Evolutionary conservation across 495 filamentous ascomycete genomes (phyloP).

Genomic region (Daldinia vernicosa): DNA sequence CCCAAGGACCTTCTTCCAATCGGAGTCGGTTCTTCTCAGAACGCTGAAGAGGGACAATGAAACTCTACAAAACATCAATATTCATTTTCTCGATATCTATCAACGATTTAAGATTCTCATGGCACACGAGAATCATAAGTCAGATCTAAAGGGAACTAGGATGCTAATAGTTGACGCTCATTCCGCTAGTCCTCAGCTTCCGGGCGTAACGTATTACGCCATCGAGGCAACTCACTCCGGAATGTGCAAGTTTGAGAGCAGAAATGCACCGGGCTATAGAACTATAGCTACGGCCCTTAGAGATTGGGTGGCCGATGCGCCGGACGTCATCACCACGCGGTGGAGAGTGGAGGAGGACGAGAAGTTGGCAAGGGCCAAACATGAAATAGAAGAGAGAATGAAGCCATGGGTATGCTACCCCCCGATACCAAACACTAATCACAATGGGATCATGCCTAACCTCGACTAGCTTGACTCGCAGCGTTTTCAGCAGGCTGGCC

Average conservation of each 20-base stretch:
- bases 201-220: conserved; percentile 77
- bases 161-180: conserved; percentile 73
- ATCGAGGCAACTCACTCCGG: conserved; percentile 86
- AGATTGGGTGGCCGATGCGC: conserved; percentile 71
- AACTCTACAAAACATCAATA: conserved; percentile 81
- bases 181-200: conserved; percentile 77
- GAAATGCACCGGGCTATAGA: conserved; percentile 75
- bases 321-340: conserved; percentile 62
- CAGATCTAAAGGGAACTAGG: conserved; percentile 69
- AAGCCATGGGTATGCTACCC: conserved; percentile 52
- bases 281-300: conserved; percentile 75
- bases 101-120: conserved; percentile 73
- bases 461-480: conserved; percentile 40
- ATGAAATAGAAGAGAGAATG: conserved; percentile 55
- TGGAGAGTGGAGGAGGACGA: conserved; percentile 72
- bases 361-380: conserved; percentile 53
- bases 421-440: neutral
- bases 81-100: conserved; percentile 76
- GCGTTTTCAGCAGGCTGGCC: conserved; percentile 36
- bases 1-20: conserved; percentile 75
- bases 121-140: conserved; percentile 74
- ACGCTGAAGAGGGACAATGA: conserved; percentile 81
- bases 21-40: conserved; percentile 72
- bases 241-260: conserved; percentile 86
- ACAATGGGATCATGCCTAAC: conserved; percentile 16